Evolutionary conservation across 2,329 filamentous ascomycete genomes (phyloP).

Genomic region (Diplocarpon rosae): DNA sequence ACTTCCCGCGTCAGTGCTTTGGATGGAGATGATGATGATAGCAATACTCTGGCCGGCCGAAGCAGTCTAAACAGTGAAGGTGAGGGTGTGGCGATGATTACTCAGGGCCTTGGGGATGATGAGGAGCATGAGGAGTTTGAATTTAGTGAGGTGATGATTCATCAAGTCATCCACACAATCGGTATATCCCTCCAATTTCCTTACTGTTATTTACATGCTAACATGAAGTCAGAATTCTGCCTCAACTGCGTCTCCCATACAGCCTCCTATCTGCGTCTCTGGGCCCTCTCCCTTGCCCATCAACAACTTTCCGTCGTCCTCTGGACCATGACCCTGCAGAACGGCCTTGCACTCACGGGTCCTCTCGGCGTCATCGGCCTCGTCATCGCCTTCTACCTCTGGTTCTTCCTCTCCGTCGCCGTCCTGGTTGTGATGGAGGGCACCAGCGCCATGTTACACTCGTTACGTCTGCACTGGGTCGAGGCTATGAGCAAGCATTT

Average conservation of each 20-base stretch:
- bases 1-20: conserved; percentile 77
- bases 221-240: conserved; percentile 67
- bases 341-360: conserved; percentile 58
- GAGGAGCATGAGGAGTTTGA: conserved; percentile 95
- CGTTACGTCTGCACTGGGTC: conserved; percentile 85
- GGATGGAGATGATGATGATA: conserved; percentile 72
- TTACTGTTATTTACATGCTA: background rate
- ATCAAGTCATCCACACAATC: conserved; percentile 97
- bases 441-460: conserved; percentile 91
- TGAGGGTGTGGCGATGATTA: conserved; percentile 79
- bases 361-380: conserved; percentile 66
- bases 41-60: conserved; percentile 48
- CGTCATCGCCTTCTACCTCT: conserved; percentile 73
- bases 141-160: conserved; percentile 95
- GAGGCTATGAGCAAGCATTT: conserved; percentile 98
- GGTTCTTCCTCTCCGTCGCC: conserved; percentile 74
- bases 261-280: conserved; percentile 94
- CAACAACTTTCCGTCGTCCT: conserved; percentile 94
- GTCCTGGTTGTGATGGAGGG: conserved; percentile 93
- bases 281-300: conserved; percentile 93
- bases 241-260: conserved; percentile 98
- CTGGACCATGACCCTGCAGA: conserved; percentile 89
- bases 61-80: conserved; percentile 64
- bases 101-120: conserved; percentile 75
- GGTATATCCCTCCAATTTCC: conserved; percentile 46